Conservation (phyloP, 2,329 filamentous ascomycete genomes). For the Akanthomyces lecanii region DNA sequence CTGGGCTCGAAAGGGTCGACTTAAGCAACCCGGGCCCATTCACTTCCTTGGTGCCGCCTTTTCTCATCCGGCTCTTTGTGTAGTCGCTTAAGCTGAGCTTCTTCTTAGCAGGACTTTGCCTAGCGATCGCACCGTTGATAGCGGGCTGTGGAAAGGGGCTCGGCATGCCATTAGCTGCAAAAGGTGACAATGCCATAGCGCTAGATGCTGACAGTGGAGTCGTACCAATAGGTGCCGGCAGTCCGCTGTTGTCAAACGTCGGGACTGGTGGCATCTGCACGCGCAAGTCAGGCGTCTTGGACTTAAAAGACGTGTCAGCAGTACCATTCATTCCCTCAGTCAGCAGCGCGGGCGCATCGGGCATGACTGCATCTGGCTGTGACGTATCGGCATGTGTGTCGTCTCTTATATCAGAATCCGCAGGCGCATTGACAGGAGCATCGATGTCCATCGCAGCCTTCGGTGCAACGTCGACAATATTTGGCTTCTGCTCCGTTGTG, state of each 20-base stretch:
- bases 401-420: constrained; percentile 19
- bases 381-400: neutral
- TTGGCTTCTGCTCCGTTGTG: constrained; percentile 31
- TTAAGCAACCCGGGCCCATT: constrained; percentile 29
- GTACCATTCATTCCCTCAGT: constrained; percentile 19
- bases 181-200: constrained; percentile 47
- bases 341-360: constrained; percentile 1
- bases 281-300: constrained; percentile 42
- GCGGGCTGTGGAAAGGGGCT: constrained; percentile 41
- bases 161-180: constrained; percentile 36
- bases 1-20: constrained; percentile 32
- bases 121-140: constrained; percentile 41
- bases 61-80: constrained; percentile 52
- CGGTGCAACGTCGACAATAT: constrained; percentile 18
- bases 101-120: constrained; percentile 61
- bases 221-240: constrained; percentile 32
- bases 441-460: constrained; percentile 4
- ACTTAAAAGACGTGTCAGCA: constrained; percentile 25
- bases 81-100: constrained; percentile 65
- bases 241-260: constrained; percentile 39
- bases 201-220: constrained; percentile 46
- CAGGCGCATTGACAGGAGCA: constrained; percentile 38
- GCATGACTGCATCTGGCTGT: constrained; percentile 7
- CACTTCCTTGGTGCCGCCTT: constrained; percentile 40
- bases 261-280: constrained; percentile 57